Evolutionary conservation across 805 yeast species (phyloP).

Genomic region (Zygosaccharomyces bailii): DNA sequence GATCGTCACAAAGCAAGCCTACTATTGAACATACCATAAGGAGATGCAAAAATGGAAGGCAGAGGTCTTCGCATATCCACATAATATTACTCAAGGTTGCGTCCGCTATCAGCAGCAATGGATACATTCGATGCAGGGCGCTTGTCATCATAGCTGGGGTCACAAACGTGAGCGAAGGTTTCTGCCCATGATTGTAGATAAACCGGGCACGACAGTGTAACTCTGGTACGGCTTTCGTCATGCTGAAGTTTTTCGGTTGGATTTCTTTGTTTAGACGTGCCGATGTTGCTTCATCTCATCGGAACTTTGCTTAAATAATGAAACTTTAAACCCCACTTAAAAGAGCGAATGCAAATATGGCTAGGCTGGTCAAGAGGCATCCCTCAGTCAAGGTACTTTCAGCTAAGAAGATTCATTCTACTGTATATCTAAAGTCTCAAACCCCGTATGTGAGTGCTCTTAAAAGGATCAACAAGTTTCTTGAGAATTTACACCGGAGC

Average conservation of each 20-base stretch:
- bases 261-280: background rate
- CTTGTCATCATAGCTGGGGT: slow-evolving; percentile 25
- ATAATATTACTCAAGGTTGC: slow-evolving; percentile 25
- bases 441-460: slow-evolving; percentile 75
- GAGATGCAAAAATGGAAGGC: slow-evolving; percentile 28
- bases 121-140: slow-evolving; percentile 28
- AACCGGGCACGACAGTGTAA: slow-evolving; percentile 19
- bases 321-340: background rate
- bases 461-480: slow-evolving; percentile 55
- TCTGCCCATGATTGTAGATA: slow-evolving; percentile 23
- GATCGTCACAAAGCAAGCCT: slow-evolving; percentile 12
- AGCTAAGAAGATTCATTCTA: slow-evolving; percentile 45
- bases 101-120: slow-evolving; percentile 29
- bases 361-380: slow-evolving; percentile 17
- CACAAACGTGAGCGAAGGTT: slow-evolving; percentile 21
- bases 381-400: slow-evolving; percentile 35
- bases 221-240: background rate
- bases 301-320: too few relatives aligned
- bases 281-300: background rate
- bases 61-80: slow-evolving; percentile 31
- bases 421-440: slow-evolving; percentile 54
- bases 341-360: background rate
- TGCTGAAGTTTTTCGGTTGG: background rate
- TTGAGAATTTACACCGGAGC: slow-evolving; percentile 46
- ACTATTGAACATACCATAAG: slow-evolving; percentile 18